Percentiles rank a stretch among this genome's conserved stretches.
phyloP scores from a whole-genome alignment of 176 grass and related monocot genomes.

The Microstegium vimineum region DNA sequence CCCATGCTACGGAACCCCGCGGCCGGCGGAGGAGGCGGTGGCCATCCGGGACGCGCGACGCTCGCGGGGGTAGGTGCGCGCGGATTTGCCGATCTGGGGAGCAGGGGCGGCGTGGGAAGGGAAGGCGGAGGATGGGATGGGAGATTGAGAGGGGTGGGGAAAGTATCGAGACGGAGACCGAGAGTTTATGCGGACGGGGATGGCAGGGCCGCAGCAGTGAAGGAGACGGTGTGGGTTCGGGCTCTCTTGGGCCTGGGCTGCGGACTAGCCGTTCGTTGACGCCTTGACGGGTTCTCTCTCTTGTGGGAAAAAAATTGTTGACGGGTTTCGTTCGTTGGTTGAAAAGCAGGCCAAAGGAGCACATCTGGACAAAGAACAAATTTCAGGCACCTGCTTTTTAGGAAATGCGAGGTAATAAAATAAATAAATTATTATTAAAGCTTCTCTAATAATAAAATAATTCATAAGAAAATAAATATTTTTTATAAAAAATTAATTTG shows the following conservation, averaged over 20 bases:
- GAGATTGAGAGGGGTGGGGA: conserved; percentile 11
- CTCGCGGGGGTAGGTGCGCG: not conserved
- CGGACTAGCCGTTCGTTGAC: not conserved
- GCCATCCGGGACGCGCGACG: conserved; percentile 24
- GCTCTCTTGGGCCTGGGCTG: not conserved
- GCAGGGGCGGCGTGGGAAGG: not conserved
- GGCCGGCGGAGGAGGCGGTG: conserved; percentile 27
- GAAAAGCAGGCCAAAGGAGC: too few species aligned
- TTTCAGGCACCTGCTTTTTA: too few species aligned
- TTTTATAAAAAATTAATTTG: too few species aligned
- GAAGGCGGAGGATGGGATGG: not conserved
- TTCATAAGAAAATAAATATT: too few species aligned
- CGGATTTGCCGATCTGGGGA: conserved; percentile 48
- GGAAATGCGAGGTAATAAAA: too few species aligned
- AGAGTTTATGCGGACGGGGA: not conserved
- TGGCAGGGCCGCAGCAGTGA: not conserved
- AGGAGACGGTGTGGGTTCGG: not conserved
- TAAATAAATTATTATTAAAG: too few species aligned
- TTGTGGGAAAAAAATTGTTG: not conserved
- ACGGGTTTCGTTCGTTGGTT: not conserved
- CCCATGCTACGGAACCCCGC: conserved; percentile 43
- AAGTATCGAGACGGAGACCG: not conserved
- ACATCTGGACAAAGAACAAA: too few species aligned
- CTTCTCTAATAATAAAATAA: too few species aligned
- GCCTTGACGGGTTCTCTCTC: not conserved